Conservation (phyloP, 257 asterid genomes). For the Solanum raphanifolium region DNA sequence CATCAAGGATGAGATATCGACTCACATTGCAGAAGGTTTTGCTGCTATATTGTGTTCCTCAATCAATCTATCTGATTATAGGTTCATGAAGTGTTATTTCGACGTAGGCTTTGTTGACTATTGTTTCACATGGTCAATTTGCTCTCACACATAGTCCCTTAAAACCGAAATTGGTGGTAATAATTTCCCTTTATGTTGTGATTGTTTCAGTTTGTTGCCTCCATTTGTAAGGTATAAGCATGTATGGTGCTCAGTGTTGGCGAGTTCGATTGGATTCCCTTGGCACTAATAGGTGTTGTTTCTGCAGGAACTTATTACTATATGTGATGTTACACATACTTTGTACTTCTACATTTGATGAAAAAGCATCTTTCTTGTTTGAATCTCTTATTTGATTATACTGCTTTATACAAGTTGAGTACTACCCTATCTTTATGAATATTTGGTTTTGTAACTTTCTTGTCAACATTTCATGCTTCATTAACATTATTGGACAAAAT, state of each 20-base stretch:
- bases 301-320: not conserved
- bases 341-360: not conserved
- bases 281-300: not conserved
- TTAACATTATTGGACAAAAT: not conserved
- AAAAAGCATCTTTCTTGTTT: not conserved
- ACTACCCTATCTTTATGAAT: not conserved
- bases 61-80: not conserved
- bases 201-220: not conserved
- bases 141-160: not conserved
- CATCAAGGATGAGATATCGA: not conserved
- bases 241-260: not conserved
- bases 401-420: not conserved
- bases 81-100: not conserved
- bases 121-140: not conserved
- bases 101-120: not conserved
- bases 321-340: not conserved
- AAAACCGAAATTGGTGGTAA: not conserved
- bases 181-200: not conserved
- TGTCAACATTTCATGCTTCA: not conserved
- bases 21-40: not conserved
- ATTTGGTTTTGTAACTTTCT: not conserved
- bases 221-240: not conserved
- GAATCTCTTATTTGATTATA: not conserved
- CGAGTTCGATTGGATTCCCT: not conserved
- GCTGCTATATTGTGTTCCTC: not conserved